These are phyloP conservation scores for Ilex paraguariensis DNA, from an alignment of 305 asterid genomes.

Conservation along the genomic window DNA sequence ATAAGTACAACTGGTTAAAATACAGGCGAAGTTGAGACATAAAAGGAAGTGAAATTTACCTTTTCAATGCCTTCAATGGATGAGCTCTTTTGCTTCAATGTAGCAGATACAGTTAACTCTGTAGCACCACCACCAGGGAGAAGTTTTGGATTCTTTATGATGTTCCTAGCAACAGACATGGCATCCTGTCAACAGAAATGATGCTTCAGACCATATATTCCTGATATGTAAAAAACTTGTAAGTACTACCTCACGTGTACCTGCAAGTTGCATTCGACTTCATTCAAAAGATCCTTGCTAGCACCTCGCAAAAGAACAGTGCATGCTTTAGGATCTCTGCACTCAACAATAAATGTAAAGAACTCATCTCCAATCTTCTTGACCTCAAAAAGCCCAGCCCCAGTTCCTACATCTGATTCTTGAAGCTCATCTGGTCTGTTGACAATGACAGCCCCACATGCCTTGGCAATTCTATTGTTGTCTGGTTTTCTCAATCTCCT, in stretches of 20 bases:
- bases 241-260: conserved; percentile 26
- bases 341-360: conserved; percentile 80
- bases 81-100: conserved; percentile 76
- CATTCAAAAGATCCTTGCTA: conserved; percentile 91
- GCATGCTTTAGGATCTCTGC: conserved; percentile 93
- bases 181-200: conserved; percentile 61
- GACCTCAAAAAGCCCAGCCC: conserved; percentile 93
- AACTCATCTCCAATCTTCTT: conserved; percentile 91
- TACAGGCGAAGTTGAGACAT: no score
- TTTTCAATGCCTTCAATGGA: conserved; percentile 89
- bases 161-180: conserved; percentile 92
- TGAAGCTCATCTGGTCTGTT: no score
- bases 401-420: conserved; percentile 93
- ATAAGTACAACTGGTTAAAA: no score
- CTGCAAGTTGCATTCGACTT: conserved; percentile 96
- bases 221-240: neutral
- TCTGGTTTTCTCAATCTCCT: no score
- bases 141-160: conserved; percentile 84
- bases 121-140: conserved; percentile 99
- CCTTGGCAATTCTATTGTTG: no score
- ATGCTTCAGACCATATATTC: conserved; percentile 9
- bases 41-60: conserved; percentile 22
- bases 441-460: no score
- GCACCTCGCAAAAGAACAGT: conserved; percentile 90
- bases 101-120: conserved; percentile 89